Evolutionary conservation across 2,329 filamentous ascomycete genomes (phyloP).

Genomic region (Aphanoascus verrucosus): DNA sequence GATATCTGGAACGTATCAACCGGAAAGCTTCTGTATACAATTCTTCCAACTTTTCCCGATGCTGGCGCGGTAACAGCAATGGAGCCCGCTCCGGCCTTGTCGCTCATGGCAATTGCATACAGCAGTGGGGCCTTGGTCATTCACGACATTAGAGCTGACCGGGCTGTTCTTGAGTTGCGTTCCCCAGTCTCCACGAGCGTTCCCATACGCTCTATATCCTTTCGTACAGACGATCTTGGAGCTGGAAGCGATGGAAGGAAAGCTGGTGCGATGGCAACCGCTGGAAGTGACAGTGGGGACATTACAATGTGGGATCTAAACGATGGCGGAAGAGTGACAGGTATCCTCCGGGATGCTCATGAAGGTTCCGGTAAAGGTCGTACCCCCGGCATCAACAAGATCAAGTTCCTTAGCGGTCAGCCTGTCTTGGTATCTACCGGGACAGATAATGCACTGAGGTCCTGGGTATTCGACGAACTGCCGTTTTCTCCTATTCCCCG

Average conservation of each 20-base stretch:
- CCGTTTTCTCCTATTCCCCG: constrained; percentile 81
- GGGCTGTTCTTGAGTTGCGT: constrained; percentile 57
- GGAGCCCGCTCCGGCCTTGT: constrained; percentile 71
- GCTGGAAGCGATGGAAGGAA: constrained; percentile 77
- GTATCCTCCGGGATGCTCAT: constrained; percentile 78
- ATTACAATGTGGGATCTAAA: constrained; percentile 96
- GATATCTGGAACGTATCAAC: constrained; percentile 98
- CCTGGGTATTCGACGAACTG: constrained; percentile 91
- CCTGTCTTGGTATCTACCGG: constrained; percentile 84
- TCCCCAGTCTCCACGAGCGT: constrained; percentile 50
- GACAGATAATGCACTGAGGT: constrained; percentile 83
- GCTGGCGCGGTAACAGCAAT: constrained; percentile 78
- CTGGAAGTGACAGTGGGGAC: constrained; percentile 67
- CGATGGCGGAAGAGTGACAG: constrained; percentile 72
- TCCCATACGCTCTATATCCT: constrained; percentile 71
- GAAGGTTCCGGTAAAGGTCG: constrained; percentile 48
- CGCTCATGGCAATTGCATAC: constrained; percentile 79
- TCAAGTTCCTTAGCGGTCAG: constrained; percentile 83
- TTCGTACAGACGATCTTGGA: constrained; percentile 78
- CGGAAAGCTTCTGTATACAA: constrained; percentile 79
- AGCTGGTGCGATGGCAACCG: constrained; percentile 88
- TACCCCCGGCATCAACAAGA: constrained; percentile 65
- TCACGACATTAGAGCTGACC: constrained; percentile 71
- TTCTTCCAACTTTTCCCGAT: constrained; percentile 61
- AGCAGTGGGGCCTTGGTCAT: constrained; percentile 66